A percentile compares a stretch with the other conserved stretches of the same genome.
phyloP scores from a whole-genome alignment of 2,329 filamentous ascomycete species.

The Colletotrichum godetiae region DNA sequence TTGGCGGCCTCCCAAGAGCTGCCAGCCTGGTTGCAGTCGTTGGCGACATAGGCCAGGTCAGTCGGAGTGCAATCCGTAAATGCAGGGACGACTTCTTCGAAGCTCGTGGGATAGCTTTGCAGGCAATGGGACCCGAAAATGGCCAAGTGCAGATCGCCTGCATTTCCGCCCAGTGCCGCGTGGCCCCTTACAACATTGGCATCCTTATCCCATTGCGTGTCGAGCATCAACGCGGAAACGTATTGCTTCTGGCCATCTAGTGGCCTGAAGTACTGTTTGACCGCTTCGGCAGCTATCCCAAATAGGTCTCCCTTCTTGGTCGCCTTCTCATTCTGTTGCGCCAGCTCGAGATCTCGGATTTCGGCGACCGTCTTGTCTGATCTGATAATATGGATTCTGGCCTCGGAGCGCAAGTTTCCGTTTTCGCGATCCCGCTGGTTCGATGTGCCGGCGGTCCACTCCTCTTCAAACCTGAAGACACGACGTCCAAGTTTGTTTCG shows the following conservation, averaged over 20 bases:
- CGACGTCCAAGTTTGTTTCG: constrained; percentile 87
- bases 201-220: constrained; percentile 86
- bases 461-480: constrained; percentile 91
- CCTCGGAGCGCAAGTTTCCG: constrained; percentile 86
- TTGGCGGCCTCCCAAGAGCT: constrained; percentile 97
- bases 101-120: constrained; percentile 87
- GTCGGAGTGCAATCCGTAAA: constrained; percentile 93
- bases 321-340: constrained; percentile 80
- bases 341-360: constrained; percentile 80
- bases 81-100: constrained; percentile 90
- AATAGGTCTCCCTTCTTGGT: constrained; percentile 80
- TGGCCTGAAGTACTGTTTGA: constrained; percentile 81
- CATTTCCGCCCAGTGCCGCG: constrained; percentile 82
- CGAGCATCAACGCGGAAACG: constrained; percentile 86
- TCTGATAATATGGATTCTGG: constrained; percentile 87
- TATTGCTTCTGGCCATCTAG: constrained; percentile 85
- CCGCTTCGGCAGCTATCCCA: constrained; percentile 79
- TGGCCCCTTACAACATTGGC: constrained; percentile 80
- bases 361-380: constrained; percentile 87
- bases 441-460: constrained; percentile 88
- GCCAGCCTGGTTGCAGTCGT: constrained; percentile 87
- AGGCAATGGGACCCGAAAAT: constrained; percentile 94
- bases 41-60: constrained; percentile 82
- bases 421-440: constrained; percentile 78
- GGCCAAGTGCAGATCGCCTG: constrained; percentile 81